These are phyloP conservation scores for Suillus fuscotomentosus DNA, from an alignment of 768 basidiomycete species.

Conservation along the genomic window DNA sequence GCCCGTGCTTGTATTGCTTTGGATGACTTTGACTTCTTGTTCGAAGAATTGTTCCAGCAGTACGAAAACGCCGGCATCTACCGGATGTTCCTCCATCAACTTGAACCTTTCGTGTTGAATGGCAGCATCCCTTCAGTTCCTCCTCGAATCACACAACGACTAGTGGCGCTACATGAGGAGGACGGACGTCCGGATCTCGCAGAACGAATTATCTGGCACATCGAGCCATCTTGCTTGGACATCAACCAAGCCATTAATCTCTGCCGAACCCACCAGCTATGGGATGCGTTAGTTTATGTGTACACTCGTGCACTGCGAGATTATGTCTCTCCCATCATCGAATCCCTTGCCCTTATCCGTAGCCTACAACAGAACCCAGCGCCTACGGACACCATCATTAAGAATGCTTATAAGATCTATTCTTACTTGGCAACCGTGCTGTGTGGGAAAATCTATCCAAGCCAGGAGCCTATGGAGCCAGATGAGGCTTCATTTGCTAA, in stretches of 20 bases:
- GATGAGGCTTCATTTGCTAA: conserved; percentile 72
- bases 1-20: conserved; percentile 80
- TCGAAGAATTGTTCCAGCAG: conserved; percentile 89
- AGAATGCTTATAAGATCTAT: conserved; percentile 90
- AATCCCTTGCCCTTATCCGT: conserved; percentile 75
- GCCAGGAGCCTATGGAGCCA: conserved; percentile 64
- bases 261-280: conserved; percentile 80
- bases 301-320: conserved; percentile 88
- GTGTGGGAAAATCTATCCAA: conserved; percentile 85
- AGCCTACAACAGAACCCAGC: conserved; percentile 12
- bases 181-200: conserved; percentile 69
- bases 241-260: conserved; percentile 89
- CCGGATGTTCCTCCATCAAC: conserved; percentile 75
- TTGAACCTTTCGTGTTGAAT: conserved; percentile 81
- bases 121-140: conserved; percentile 74
- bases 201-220: conserved; percentile 94
- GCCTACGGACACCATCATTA: conserved; percentile 53
- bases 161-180: conserved; percentile 77
- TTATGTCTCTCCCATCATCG: conserved; percentile 86
- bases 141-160: conserved; percentile 81
- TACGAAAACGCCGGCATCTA: conserved; percentile 85
- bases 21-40: conserved; percentile 81
- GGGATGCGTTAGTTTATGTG: conserved; percentile 93
- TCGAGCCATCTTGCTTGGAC: conserved; percentile 87
- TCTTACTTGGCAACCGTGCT: conserved; percentile 81